Evolutionary conservation across 1,139 yeast genomes (phyloP).

Genomic region (Dujonia santamariae): DNA sequence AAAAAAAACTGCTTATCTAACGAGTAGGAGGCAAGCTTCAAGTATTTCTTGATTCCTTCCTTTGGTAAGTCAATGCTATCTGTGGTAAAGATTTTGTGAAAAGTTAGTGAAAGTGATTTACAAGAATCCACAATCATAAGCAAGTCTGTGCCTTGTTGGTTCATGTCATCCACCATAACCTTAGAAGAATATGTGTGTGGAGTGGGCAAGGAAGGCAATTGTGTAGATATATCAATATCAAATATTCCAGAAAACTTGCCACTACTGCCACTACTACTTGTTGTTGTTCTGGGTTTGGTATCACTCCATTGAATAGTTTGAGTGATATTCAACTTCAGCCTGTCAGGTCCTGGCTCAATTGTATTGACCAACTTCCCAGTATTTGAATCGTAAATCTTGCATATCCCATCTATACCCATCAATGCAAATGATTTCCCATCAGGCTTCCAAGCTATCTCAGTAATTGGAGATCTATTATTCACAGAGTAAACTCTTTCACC

Average conservation of each 20-base stretch:
- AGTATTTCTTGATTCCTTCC: conserved; percentile 9
- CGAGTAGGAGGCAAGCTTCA: not conserved
- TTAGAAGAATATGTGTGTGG: conserved; percentile 4
- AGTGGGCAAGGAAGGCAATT: conserved; percentile 30
- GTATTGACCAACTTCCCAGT: conserved; percentile 38
- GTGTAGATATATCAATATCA: conserved; percentile 21
- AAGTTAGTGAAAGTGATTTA: conserved; percentile 21
- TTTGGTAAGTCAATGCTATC: conserved; percentile 18
- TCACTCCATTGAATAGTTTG: conserved; percentile 9
- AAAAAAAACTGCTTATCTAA: conserved; percentile 9
- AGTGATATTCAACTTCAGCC: conserved; percentile 4
- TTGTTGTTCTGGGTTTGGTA: too few relatives aligned
- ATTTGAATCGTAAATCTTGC: conserved; percentile 49
- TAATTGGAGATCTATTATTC: conserved; percentile 33
- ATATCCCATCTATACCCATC: conserved; percentile 41
- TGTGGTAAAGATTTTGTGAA: conserved; percentile 31
- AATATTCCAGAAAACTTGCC: conserved; percentile 5
- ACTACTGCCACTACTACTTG: too few relatives aligned
- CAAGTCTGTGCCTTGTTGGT: conserved; percentile 17
- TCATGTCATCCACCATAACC: conserved; percentile 8
- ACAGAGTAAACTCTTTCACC: conserved; percentile 56
- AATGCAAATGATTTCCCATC: conserved; percentile 43
- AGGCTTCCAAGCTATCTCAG: conserved; percentile 31
- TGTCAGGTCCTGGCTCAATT: conserved; percentile 10
- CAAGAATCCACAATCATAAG: conserved; percentile 25